phyloP scores from a whole-genome alignment of 441 rosid species.

The Caryocar brasiliense region DNA sequence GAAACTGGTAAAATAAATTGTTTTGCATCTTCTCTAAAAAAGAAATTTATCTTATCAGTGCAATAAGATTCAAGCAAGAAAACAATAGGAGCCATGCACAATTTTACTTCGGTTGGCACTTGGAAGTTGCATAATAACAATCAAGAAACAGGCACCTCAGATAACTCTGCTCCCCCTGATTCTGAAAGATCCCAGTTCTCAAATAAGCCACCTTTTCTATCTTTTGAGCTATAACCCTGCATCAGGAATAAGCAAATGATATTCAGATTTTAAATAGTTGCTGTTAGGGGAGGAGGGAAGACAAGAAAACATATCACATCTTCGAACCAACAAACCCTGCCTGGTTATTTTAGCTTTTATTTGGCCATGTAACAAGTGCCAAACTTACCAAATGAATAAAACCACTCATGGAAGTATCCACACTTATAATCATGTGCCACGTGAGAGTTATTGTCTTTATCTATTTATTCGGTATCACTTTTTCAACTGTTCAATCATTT shows the following conservation, averaged over 20 bases:
- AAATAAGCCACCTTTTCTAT: slow-evolving; percentile 57
- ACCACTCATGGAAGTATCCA: too few species aligned
- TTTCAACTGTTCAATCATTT: too few species aligned
- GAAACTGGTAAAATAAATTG: too few species aligned
- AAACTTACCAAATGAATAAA: too few species aligned
- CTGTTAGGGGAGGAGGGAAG: neutral
- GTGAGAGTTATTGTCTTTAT: neutral
- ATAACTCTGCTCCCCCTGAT: slow-evolving; percentile 44
- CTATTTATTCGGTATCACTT: neutral
- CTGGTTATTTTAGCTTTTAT: too few species aligned
- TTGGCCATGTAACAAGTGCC: too few species aligned
- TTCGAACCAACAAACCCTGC: too few species aligned
- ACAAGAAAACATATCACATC: too few species aligned
- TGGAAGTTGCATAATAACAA: slow-evolving; percentile 1
- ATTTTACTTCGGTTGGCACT: too few species aligned
- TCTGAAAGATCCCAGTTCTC: slow-evolving; percentile 95
- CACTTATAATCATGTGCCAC: too few species aligned
- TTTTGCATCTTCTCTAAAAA: too few species aligned
- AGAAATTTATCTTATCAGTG: neutral
- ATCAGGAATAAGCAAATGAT: slow-evolving; percentile 10
- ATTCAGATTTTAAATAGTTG: neutral
- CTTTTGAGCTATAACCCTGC: slow-evolving; percentile 89
- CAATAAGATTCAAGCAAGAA: neutral
- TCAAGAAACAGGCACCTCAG: slow-evolving; percentile 51
- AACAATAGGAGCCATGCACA: neutral